Evolutionary conservation across 208 protist genomes (phyloP).

Genomic region (Crithidia expoeki): DNA sequence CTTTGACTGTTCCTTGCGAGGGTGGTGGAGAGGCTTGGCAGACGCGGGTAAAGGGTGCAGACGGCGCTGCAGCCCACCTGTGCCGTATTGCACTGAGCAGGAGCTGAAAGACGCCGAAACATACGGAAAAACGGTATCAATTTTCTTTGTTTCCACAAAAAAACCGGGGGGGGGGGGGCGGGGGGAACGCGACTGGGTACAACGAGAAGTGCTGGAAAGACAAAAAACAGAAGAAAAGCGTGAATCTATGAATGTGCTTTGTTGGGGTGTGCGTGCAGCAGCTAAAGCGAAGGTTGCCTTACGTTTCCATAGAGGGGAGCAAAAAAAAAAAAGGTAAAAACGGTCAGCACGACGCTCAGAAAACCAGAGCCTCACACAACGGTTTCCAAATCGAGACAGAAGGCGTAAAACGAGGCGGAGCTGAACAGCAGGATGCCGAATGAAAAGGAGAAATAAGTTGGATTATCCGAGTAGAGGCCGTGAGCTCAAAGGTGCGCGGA

Average conservation of each 20-base stretch:
- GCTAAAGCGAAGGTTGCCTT: constrained; percentile 14
- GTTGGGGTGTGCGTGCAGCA: constrained; percentile 8
- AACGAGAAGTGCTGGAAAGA: constrained; percentile 6
- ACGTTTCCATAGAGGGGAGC: constrained; percentile 14
- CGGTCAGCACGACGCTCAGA: not conserved
- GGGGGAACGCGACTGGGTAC: not conserved
- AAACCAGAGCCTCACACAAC: no score
- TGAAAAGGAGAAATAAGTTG: no score
- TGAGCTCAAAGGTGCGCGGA: no score
- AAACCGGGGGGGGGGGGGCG: no score
- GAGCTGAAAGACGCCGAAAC: constrained; percentile 21
- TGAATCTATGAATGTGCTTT: constrained; percentile 19
- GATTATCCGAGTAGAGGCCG: no score
- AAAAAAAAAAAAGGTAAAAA: constrained; percentile 37
- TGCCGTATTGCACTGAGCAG: constrained; percentile 7
- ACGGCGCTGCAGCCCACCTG: constrained; percentile 7
- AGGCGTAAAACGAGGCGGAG: no score
- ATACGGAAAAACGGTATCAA: not conserved
- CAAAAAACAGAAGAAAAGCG: constrained; percentile 16
- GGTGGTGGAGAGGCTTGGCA: not conserved
- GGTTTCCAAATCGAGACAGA: no score
- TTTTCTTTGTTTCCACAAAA: not conserved
- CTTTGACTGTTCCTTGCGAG: not conserved
- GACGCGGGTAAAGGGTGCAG: not conserved
- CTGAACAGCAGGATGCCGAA: no score